Conservation (phyloP, 1,284 basidiomycete genomes). For the Flammula alnicola region DNA sequence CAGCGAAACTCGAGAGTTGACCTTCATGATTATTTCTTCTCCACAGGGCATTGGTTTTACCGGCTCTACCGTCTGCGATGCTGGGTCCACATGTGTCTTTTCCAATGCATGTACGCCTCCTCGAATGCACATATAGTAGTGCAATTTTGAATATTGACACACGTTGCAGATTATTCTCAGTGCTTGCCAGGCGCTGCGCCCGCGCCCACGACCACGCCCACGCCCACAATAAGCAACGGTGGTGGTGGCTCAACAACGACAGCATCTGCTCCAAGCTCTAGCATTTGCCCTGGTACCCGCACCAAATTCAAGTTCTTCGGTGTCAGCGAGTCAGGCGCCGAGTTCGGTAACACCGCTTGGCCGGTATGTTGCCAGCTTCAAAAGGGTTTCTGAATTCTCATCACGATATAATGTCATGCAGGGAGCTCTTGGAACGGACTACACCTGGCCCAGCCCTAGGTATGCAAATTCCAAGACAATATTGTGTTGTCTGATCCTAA, state of each 20-base stretch:
- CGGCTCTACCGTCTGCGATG: conserved; percentile 41
- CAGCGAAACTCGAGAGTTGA: conserved; percentile 27
- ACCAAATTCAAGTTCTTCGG: conserved; percentile 69
- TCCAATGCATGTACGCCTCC: conserved; percentile 38
- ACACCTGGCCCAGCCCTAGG: conserved; percentile 14
- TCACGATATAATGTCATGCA: conserved; percentile 16
- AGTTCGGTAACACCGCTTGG: conserved; percentile 52
- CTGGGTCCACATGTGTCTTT: conserved; percentile 38
- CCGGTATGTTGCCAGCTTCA: conserved; percentile 41
- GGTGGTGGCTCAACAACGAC: conserved; percentile 24
- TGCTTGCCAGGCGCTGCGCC: conserved; percentile 36
- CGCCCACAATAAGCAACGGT: conserved; percentile 10
- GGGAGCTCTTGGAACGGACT: conserved; percentile 43
- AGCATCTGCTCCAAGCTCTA: conserved; percentile 31
- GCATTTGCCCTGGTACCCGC: conserved; percentile 40
- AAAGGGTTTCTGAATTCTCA: no score
- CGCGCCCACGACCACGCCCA: conserved; percentile 13
- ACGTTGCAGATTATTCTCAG: conserved; percentile 41
- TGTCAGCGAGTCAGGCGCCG: conserved; percentile 65
- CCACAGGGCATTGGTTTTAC: conserved; percentile 43
- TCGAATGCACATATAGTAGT: conserved; percentile 2
- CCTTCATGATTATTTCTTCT: conserved; percentile 12
- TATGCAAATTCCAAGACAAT: not conserved
- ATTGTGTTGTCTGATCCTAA: not conserved
- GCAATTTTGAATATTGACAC: conserved; percentile 1